A percentile compares a stretch with the other conserved stretches of the same genome.
phyloP scores from a whole-genome alignment of 768 basidiomycete species.

The Leccinum subgranulosum region DNA sequence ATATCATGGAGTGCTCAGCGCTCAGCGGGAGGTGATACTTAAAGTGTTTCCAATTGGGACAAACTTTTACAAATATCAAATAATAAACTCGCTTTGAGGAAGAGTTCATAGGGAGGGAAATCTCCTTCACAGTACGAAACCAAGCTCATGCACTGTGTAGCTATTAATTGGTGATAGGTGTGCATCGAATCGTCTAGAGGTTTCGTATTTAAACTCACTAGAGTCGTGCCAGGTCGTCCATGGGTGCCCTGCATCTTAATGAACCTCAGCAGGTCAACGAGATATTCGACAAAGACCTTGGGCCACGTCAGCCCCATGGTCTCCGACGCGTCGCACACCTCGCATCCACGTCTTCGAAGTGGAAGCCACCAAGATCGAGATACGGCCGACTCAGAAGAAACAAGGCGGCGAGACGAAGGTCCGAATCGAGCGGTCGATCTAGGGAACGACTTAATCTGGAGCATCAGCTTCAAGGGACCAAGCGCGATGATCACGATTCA shows the following conservation, averaged over 20 bases:
- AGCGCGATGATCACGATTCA: conserved; percentile 81
- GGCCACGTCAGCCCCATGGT: conserved; percentile 86
- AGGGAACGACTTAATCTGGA: conserved; percentile 94
- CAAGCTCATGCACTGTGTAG: conserved; percentile 99
- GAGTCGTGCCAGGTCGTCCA: conserved; percentile 94
- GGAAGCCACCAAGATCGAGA: too few species aligned
- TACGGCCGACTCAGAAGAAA: too few species aligned
- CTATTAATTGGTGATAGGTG: conserved; percentile 85
- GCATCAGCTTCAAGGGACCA: conserved; percentile 98
- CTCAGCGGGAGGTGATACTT: too few species aligned
- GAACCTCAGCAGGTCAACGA: conserved; percentile 88
- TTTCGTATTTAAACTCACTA: conserved; percentile 26
- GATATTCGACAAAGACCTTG: conserved; percentile 86
- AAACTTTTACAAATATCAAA: too few species aligned
- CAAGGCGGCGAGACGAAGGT: conserved; percentile 71
- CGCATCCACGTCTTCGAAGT: too few species aligned
- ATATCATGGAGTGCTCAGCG: too few species aligned
- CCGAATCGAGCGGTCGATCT: conserved; percentile 71
- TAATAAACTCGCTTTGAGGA: conserved; percentile 47
- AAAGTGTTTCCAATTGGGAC: too few species aligned
- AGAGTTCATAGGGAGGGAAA: conserved; percentile 94
- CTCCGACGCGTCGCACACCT: conserved; percentile 91
- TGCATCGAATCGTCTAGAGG: conserved; percentile 10
- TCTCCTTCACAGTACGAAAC: conserved; percentile 83
- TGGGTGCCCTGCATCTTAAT: conserved; percentile 85